Conservation (phyloP, 257 asterid species). For the Fraxinus excelsior region DNA sequence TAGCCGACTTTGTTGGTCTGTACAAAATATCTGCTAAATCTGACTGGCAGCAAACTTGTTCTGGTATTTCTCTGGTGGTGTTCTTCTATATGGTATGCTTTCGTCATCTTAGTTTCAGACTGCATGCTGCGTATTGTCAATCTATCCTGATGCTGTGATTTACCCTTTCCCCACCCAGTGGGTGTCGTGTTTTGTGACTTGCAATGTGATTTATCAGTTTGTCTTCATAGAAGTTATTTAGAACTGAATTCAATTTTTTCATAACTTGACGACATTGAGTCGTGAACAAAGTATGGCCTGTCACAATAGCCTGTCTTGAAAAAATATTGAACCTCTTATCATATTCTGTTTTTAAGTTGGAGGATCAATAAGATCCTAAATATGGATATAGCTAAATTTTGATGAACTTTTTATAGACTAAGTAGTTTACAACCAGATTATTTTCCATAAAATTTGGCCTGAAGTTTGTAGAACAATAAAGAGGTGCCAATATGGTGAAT, state of each 20-base stretch:
- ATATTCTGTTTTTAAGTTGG: slow-evolving; percentile 11
- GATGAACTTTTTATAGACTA: not conserved
- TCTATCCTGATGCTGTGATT: not conserved
- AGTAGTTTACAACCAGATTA: not conserved
- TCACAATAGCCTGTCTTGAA: not conserved
- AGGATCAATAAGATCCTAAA: not conserved
- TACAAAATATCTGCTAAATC: slow-evolving; percentile 63
- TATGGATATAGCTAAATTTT: not conserved
- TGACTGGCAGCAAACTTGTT: slow-evolving; percentile 75
- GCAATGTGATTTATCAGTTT: not conserved
- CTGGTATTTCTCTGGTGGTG: slow-evolving; percentile 75
- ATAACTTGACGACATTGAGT: slow-evolving; percentile 10
- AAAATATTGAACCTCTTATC: not conserved
- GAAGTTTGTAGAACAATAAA: slow-evolving; percentile 1
- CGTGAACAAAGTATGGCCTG: slow-evolving; percentile 6
- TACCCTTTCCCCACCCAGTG: not conserved
- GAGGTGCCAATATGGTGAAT: not conserved
- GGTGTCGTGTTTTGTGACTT: not conserved
- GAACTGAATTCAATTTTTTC: not conserved
- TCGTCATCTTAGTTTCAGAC: slow-evolving; percentile 25
- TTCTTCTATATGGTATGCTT: slow-evolving; percentile 85
- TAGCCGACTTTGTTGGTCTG: slow-evolving; percentile 68
- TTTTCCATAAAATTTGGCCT: slow-evolving; percentile 14
- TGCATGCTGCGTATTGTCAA: slow-evolving; percentile 16
- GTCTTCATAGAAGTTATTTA: not conserved